Evolutionary conservation across 371 early-diverging fungal genomes (phyloP), one percentile per base, ranked within the genome.

Genomic region (Mucor indicus): DNA sequence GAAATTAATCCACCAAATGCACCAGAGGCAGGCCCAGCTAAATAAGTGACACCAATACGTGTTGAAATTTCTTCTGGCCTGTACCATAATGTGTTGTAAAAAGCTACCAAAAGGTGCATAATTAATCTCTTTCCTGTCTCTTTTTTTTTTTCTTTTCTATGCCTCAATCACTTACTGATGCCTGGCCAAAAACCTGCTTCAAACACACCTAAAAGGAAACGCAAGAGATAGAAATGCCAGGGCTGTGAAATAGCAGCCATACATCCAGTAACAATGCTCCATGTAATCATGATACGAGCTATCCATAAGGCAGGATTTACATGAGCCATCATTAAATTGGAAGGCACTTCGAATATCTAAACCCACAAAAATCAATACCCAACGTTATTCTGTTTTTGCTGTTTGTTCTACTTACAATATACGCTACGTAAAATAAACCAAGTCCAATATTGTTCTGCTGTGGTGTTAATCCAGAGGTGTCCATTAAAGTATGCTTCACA

Each of bases 181-280:
- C 76, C 76, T 30, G 76, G 76, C 76, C 76, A 75, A 38, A 72
- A 69, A 13, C 76, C 76, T n/a, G 76, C 76, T 56, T 75, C 76
- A 53, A 69, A 71, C 1, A 62, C 61, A 15, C 76, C 76, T 52
- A 75, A 42, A n/a, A 75, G 48, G 19, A 75, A 64, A 13, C 76
- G 65, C 12, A 75, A 50, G 1, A 75, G 49, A 46, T 75, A 75
- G 31, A 75, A 75, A 58, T 69, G 69, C 76, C 76, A 75, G 15
- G 72, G 58, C 17, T 43, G 38, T 3, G 69, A 61, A 37, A 75
- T 72, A 16, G 72, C 67, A 11, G 72, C 68, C 72, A 75, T 69
- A 29, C 69, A 75, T 9, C 66, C 62, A 2, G 70, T 69, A 12
- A 75, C 72, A 25, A 75, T 63, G 41, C 72, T 66, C 76, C 76